Conservation (phyloP, 768 basidiomycete species). For the Boletus bicolor region DNA sequence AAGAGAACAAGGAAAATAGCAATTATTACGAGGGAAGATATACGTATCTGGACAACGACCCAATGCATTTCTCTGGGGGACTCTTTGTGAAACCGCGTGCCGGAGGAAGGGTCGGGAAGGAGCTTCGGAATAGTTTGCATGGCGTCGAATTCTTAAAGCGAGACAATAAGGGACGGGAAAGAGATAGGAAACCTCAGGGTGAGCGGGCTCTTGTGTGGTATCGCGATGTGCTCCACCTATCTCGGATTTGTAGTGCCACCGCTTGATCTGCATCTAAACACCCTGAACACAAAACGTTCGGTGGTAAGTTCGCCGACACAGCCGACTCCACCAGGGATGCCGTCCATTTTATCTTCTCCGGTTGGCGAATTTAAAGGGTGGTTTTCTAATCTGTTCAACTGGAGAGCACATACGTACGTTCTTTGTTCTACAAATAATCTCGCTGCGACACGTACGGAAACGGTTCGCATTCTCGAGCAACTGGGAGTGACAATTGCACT, state of each 20-base stretch:
- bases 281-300: constrained; percentile 44
- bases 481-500: constrained; percentile 62
- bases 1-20: constrained; percentile 41
- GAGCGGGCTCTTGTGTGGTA: constrained; percentile 5
- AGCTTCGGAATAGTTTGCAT: constrained; percentile 50
- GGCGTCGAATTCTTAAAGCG: constrained; percentile 28
- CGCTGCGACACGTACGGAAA: constrained; percentile 60
- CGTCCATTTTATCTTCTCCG: constrained; percentile 57
- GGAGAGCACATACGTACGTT: constrained; percentile 62
- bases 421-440: constrained; percentile 58
- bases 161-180: constrained; percentile 44
- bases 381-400: constrained; percentile 95
- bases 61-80: constrained; percentile 26
- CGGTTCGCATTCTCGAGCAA: constrained; percentile 58
- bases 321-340: constrained; percentile 38
- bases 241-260: constrained; percentile 44
- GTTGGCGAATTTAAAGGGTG: constrained; percentile 86
- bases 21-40: constrained; percentile 15
- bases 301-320: constrained; percentile 48
- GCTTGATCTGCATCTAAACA: constrained; percentile 46
- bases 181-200: constrained; percentile 55
- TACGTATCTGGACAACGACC: constrained; percentile 16
- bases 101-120: constrained; percentile 39
- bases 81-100: constrained; percentile 30
- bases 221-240: background rate